phyloP scores from a whole-genome alignment of 148 eudicot genomes.

The Vaccinium darrowii region DNA sequence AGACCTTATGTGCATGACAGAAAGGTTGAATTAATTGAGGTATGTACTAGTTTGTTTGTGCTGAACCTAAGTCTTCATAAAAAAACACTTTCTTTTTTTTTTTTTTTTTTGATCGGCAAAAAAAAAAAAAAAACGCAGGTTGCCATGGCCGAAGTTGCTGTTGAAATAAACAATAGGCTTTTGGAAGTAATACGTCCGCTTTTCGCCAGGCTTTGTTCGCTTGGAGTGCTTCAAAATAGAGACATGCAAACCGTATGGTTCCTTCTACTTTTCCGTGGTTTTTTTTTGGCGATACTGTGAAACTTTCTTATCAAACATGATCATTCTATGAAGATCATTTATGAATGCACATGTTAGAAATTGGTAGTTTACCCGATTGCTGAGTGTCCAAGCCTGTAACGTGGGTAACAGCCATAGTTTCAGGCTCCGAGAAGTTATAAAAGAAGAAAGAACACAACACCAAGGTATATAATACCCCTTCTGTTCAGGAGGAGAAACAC shows the following conservation, averaged over 20 bases:
- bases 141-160: slow-evolving; percentile 73
- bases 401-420: background rate
- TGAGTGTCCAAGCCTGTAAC: background rate
- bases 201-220: slow-evolving; percentile 50
- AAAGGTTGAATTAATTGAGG: slow-evolving; percentile 80
- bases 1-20: slow-evolving; percentile 76
- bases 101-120: too few relatives aligned
- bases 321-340: background rate
- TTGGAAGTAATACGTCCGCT: slow-evolving; percentile 64
- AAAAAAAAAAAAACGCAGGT: slow-evolving; percentile 41
- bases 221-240: slow-evolving; percentile 67
- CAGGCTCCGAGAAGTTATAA: background rate
- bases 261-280: background rate
- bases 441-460: background rate
- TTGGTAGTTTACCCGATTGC: background rate
- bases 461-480: background rate
- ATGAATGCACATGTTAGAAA: background rate
- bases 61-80: slow-evolving; percentile 3
- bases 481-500: background rate
- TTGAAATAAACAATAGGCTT: slow-evolving; percentile 54
- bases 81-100: background rate
- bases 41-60: slow-evolving; percentile 26
- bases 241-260: slow-evolving; percentile 72
- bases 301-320: background rate
- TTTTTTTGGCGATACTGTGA: background rate